Conservation (phyloP, 805 yeast genomes). For the Phaffomyces antillensis region DNA sequence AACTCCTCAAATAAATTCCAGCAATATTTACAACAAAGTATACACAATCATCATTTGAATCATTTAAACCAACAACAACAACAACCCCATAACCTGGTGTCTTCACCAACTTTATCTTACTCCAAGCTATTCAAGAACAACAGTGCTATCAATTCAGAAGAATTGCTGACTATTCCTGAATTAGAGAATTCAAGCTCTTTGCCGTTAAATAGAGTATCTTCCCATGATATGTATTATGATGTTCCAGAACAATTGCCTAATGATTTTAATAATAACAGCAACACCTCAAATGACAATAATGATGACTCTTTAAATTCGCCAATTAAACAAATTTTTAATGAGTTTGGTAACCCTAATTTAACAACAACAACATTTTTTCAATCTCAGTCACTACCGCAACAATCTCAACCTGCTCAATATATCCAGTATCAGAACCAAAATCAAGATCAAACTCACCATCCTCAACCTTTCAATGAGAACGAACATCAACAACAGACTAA, state of each 20-base stretch:
- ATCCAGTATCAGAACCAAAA: conserved; percentile 1
- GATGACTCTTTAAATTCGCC: not conserved
- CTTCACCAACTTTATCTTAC: not conserved
- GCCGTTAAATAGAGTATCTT: not conserved
- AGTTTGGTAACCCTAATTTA: conserved; percentile 21
- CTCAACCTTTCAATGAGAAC: not conserved
- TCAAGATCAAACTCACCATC: not conserved
- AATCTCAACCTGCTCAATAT: too few relatives aligned
- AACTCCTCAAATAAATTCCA: conserved; percentile 8
- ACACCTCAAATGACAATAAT: too few relatives aligned
- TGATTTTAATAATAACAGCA: conserved; percentile 4
- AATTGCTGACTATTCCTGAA: conserved; percentile 20
- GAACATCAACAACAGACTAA: conserved; percentile 8
- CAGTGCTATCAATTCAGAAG: conserved; percentile 20
- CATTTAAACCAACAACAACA: too few relatives aligned
- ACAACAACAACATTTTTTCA: conserved; percentile 13
- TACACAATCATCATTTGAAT: not conserved
- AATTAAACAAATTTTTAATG: conserved; percentile 15
- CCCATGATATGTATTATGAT: conserved; percentile 21
- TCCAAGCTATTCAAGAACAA: conserved; percentile 14
- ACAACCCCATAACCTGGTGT: not conserved
- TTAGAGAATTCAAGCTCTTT: conserved; percentile 6
- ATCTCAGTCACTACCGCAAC: not conserved
- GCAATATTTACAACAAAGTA: not conserved
- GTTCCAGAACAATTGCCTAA: conserved; percentile 15